Base-by-base conservation (phyloP, 176 grass and related monocot genomes). In the Saccharum officinarum region DNA sequence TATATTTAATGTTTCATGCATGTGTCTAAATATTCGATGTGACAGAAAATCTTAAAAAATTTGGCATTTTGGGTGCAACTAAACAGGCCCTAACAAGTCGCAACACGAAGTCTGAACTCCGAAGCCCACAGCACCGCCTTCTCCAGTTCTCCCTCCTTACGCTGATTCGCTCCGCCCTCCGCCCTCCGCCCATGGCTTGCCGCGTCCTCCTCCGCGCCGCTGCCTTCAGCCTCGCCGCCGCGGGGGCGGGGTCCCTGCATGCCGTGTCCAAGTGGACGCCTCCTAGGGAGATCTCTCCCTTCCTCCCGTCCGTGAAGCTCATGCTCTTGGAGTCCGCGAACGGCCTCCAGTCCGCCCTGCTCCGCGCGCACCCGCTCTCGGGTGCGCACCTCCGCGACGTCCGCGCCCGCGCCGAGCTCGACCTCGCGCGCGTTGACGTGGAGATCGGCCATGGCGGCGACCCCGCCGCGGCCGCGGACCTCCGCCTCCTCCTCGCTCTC, bases 401-500 rank as follows among this genome's bases (percentile, higher is more conserved):
- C 50, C 75, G 67, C 28, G 67, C 67, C 26, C 76, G 39, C 13
- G 76, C 84, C 38, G 64, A 85, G 83, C 16, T 6, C 4, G 49
- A 85, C 11, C 75, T 85, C 34, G 16, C 14, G 10, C 23, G 17
- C 26, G 7, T 4, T 1, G 83, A 75, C 13, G 41, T 15, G 11
- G 70, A 59, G 5, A 39, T 16, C 16, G 0, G 4, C n/a, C 36
- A 17, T 25, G 41, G 41, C 7, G 25, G 65, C 36, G 49, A 78
- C 65, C 45, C 49, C 2, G 11, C 25, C 11, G 75, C 36, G 17
- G 75, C 83, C 38, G 2, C 38, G 12, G 83, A 85, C 75, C 83
- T 85, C 65, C 83, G 75, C 75, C 83, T 85, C 75, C 47, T 85
- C 65, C 83, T 85, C 25, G 83, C 74, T 6, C 47, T 85, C 74